Percentiles rank a stretch among this genome's conserved stretches.
These are phyloP conservation scores for Funneliformis geosporum DNA, from an alignment of 192 early-diverging fungal genomes.

Conservation along the genomic window DNA sequence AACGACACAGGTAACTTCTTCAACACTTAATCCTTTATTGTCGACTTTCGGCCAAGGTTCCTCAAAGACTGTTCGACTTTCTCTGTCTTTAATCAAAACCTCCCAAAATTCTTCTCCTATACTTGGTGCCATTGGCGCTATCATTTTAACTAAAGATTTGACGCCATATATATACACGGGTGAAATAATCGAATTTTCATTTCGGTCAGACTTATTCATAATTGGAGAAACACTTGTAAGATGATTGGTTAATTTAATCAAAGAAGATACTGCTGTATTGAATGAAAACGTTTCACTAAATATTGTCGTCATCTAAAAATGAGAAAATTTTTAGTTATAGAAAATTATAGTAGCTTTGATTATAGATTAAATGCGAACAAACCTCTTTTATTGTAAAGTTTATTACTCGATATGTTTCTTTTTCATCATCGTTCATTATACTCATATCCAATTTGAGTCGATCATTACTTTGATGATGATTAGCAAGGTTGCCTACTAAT, in stretches of 20 bases:
- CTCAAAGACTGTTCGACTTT: constrained; percentile 49
- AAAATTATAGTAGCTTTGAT: background rate
- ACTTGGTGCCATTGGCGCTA: constrained; percentile 71
- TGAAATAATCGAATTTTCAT: constrained; percentile 16
- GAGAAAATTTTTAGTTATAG: constrained; percentile 3
- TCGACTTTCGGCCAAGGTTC: constrained; percentile 61
- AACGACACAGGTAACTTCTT: constrained; percentile 53
- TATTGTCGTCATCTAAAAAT: constrained; percentile 39
- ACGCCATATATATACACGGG: constrained; percentile 58
- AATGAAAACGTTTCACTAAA: constrained; percentile 57
- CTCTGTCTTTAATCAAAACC: constrained; percentile 27
- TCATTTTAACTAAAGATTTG: constrained; percentile 64
- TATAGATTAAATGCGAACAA: constrained; percentile 40
- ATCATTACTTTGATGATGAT: background rate
- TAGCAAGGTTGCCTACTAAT: constrained; percentile 49
- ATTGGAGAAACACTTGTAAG: constrained; percentile 34
- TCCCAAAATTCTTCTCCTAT: constrained; percentile 79
- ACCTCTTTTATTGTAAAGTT: constrained; percentile 64
- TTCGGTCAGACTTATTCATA: background rate
- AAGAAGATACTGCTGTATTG: constrained; percentile 80
- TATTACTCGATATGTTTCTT: constrained; percentile 51
- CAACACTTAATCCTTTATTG: constrained; percentile 50
- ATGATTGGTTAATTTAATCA: constrained; percentile 79
- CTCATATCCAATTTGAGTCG: background rate
- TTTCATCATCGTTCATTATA: constrained; percentile 50